These are phyloP conservation scores for Polytrichum commune DNA, from an alignment of 225 moss, liverwort and hornwort species.

Conservation along the genomic window DNA sequence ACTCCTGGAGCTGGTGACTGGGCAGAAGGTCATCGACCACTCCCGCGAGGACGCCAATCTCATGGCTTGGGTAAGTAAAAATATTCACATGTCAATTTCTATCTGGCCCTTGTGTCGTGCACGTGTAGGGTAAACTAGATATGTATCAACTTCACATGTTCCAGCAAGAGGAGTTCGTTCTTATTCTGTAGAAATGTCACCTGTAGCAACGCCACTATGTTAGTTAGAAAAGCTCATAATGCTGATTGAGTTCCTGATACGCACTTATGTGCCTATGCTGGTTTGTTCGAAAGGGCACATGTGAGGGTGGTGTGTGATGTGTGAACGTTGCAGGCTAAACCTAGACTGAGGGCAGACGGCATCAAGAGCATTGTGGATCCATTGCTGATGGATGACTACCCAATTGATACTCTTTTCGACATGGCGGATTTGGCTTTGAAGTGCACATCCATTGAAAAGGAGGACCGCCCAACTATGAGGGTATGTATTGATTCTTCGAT, in stretches of 20 bases:
- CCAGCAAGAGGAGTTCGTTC: too few relatives aligned
- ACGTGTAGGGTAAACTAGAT: too few relatives aligned
- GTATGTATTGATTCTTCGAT: not conserved
- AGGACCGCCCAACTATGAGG: slow-evolving; percentile 27
- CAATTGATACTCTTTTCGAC: slow-evolving; percentile 11
- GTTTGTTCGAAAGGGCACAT: too few relatives aligned
- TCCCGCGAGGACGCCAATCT: slow-evolving; percentile 33
- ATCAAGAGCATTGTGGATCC: slow-evolving; percentile 38
- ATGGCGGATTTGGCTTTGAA: slow-evolving; percentile 30
- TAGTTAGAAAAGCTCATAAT: too few relatives aligned
- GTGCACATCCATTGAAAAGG: slow-evolving; percentile 24
- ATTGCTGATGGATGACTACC: slow-evolving; percentile 13
- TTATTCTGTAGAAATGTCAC: too few relatives aligned
- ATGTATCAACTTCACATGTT: too few relatives aligned
- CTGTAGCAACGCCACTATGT: too few relatives aligned
- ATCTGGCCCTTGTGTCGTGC: not conserved
- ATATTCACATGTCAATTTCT: not conserved
- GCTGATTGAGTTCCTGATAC: too few relatives aligned
- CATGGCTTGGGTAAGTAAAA: slow-evolving; percentile 28
- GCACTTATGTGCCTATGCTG: too few relatives aligned
- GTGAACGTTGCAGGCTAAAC: slow-evolving; percentile 16
- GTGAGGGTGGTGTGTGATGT: too few relatives aligned
- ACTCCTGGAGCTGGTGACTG: slow-evolving; percentile 40
- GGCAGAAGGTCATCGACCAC: slow-evolving; percentile 32
- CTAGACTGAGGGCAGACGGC: slow-evolving; percentile 16